phyloP scores from a whole-genome alignment of 2,329 filamentous ascomycete genomes.

The Fusarium sp. region DNA sequence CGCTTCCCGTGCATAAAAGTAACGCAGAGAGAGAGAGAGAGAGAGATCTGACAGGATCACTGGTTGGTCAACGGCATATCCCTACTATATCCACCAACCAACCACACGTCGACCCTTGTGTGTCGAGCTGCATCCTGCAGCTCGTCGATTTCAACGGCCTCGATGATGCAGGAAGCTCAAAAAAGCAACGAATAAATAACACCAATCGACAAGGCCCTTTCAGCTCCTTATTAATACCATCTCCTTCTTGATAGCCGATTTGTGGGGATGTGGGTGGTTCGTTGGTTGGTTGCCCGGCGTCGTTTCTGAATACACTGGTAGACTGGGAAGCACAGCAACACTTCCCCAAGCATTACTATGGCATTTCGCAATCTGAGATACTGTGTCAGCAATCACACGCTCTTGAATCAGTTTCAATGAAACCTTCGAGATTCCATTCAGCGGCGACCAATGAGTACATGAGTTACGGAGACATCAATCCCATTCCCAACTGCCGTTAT shows the following conservation, averaged over 20 bases:
- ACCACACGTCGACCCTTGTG: slow-evolving; percentile 12
- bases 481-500: slow-evolving; percentile 31
- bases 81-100: slow-evolving; percentile 28
- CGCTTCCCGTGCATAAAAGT: slow-evolving; percentile 17
- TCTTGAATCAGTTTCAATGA: slow-evolving; percentile 9
- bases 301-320: slow-evolving; percentile 6
- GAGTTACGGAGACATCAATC: neutral
- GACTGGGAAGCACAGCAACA: slow-evolving; percentile 14
- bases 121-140: slow-evolving; percentile 39
- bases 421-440: slow-evolving; percentile 10
- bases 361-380: slow-evolving; percentile 15
- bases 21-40: slow-evolving; percentile 29
- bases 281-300: slow-evolving; percentile 2
- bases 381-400: slow-evolving; percentile 11
- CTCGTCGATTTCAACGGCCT: slow-evolving; percentile 40
- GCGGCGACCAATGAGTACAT: neutral
- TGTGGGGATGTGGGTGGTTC: slow-evolving; percentile 23
- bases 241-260: slow-evolving; percentile 16
- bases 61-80: slow-evolving; percentile 34
- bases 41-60: slow-evolving; percentile 31
- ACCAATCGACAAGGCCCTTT: slow-evolving; percentile 1
- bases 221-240: slow-evolving; percentile 18
- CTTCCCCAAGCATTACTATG: neutral
- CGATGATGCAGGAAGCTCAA: slow-evolving; percentile 38
- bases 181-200: slow-evolving; percentile 30